Evolutionary conservation across 345 rosid genomes (phyloP).

Genomic region (Salix caprea): DNA sequence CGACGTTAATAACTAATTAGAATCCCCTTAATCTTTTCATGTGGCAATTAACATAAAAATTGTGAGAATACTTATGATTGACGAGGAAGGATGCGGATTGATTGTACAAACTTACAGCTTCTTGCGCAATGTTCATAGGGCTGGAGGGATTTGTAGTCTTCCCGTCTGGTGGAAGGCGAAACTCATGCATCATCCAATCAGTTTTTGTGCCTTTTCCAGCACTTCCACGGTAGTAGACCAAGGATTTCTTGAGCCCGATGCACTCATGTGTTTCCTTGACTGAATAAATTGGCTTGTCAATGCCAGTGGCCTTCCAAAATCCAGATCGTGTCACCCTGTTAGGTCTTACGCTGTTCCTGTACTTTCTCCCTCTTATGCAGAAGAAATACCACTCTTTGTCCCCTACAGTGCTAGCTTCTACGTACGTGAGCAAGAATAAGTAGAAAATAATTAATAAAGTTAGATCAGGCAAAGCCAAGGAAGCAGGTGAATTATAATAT

Average conservation of each 20-base stretch:
- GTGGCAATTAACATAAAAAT: neutral
- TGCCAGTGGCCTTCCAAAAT: constrained; percentile 88
- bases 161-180: constrained; percentile 52
- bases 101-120: constrained; percentile 54
- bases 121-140: constrained; percentile 11
- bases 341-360: constrained; percentile 72
- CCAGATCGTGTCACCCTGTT: constrained; percentile 83
- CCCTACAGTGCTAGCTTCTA: constrained; percentile 46
- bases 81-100: neutral
- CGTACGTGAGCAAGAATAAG: neutral
- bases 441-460: neutral
- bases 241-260: constrained; percentile 75
- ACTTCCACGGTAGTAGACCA: constrained; percentile 66
- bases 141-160: neutral
- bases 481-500: neutral
- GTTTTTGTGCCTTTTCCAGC: constrained; percentile 87
- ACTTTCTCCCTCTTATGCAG: constrained; percentile 76
- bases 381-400: constrained; percentile 75
- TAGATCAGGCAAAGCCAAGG: neutral
- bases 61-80: neutral
- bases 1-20: neutral
- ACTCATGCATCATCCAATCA: constrained; percentile 97
- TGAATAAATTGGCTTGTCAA: constrained; percentile 61
- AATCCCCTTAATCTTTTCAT: neutral
- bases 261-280: constrained; percentile 38